A percentile compares a stretch with the other conserved stretches of the same genome.
These are phyloP conservation scores for Colletotrichum caudatum DNA, from an alignment of 2,329 filamentous ascomycete genomes.

Conservation along the genomic window DNA sequence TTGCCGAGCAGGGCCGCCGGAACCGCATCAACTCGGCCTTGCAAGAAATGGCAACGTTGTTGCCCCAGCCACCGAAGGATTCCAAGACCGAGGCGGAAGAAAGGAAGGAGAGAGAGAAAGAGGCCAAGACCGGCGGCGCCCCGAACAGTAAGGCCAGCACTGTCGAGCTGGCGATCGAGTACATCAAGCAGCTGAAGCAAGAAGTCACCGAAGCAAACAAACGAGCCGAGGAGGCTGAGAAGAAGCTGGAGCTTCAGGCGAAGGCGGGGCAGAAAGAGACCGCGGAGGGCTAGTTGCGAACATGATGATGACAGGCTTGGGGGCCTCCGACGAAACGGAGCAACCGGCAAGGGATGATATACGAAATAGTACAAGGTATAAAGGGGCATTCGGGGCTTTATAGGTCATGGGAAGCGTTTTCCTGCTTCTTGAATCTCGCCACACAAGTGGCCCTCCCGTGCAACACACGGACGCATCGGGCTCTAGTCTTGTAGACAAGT, in stretches of 20 bases:
- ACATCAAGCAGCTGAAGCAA: slow-evolving; percentile 86
- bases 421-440: slow-evolving; percentile 7
- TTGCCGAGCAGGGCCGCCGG: slow-evolving; percentile 93
- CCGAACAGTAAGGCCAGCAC: slow-evolving; percentile 95
- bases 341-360: slow-evolving; percentile 27
- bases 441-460: background rate
- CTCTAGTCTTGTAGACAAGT: slow-evolving; percentile 13
- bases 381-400: slow-evolving; percentile 23
- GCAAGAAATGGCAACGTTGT: slow-evolving; percentile 87
- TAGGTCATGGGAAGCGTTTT: slow-evolving; percentile 5
- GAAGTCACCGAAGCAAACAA: slow-evolving; percentile 75
- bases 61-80: slow-evolving; percentile 71
- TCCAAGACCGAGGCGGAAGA: slow-evolving; percentile 57
- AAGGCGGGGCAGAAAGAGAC: slow-evolving; percentile 2
- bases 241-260: slow-evolving; percentile 59
- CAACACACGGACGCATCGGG: slow-evolving; percentile 15
- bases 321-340: background rate
- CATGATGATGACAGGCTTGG: background rate
- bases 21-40: slow-evolving; percentile 96
- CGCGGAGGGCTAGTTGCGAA: background rate
- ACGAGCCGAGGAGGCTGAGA: slow-evolving; percentile 74
- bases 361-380: slow-evolving; percentile 28
- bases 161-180: slow-evolving; percentile 96
- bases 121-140: slow-evolving; percentile 58
- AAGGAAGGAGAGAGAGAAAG: slow-evolving; percentile 60